Base-by-base conservation (phyloP, 768 basidiomycete species). In the Fistulinella prunicolor region DNA sequence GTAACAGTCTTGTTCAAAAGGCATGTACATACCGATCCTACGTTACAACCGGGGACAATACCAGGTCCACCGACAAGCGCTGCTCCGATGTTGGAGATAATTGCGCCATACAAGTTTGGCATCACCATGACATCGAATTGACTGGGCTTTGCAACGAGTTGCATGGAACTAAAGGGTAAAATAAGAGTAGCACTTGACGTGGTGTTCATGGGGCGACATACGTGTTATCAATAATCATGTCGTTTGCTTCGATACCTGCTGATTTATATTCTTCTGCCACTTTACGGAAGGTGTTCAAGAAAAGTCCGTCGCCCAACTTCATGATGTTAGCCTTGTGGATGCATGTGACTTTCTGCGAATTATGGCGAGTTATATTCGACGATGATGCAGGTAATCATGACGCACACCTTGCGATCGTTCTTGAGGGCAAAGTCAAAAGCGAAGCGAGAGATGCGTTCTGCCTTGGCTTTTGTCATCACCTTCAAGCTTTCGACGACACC, bases 241-340 rank as follows among this genome's bases (percentile, higher is more conserved):
- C 90, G 63, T 97, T 95, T 66, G 78, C 90, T 57, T 82, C 81
- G 63, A 99, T 94, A 37, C 96, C 96, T 37, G 85, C 77, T 44
- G 84, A 85, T 71, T 83, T 89, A 80, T 98, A 99, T 67, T 97
- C 95, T 70, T 98, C 92, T 28, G 94, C 96, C 50, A 99, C 82
- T 51, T 84, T 81, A 59, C 93, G 89, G 85, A 97, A 99, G 20
- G 94, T 98, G 72, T 93, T 94, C 60, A 98, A 81, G 85, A 98
- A 98, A 36, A 99, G 82, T 70, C 96, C 96, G 63, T 98, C 96
- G 68, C 95, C 95, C 60, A 97, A 85, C 72, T 99, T 99, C 96
- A 99, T 99, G 78, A 99, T 99, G 78, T 98, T 98, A 62, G 96
- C 96, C 73, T 99, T 99, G 83, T 99, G 96, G 38, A 99, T 94